Evolutionary conservation across 768 basidiomycete genomes (phyloP), one percentile per base, ranked within the genome.

Genomic region (Phanerochaete sordida): DNA sequence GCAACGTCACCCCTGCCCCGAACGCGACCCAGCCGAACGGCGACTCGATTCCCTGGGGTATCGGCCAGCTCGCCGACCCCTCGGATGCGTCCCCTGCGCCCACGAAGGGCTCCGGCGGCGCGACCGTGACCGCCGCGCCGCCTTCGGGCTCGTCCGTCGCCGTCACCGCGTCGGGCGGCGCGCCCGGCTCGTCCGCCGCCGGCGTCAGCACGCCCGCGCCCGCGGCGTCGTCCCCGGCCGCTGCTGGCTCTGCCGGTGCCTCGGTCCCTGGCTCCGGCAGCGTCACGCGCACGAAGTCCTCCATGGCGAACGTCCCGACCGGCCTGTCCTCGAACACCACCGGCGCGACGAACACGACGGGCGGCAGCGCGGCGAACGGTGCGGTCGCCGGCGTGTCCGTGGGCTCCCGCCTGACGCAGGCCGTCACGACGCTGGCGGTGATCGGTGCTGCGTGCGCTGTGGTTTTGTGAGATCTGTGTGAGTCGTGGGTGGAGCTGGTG

Each of bases 31-130:
- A 91, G 64, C 83, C 85, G 6, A 69, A 74, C 11, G 62, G 69
- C 26, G 33, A 62, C 0, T 39, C 71, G 15, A 85, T 91, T 46
- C 78, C 84, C 0, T 93, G 86, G 86, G 91, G 91, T 39, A 74
- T 62, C 9, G 91, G 90, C 44, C 66, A 73, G 7, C 81, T 93
- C 56, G 64, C 66, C 47, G 74, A 72, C 43, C 76, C 84, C 49
- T 69, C 82, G 12, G 70, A 74, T 12, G 72, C 71, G 9, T 57
- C 62, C 35, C 57, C 70, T n/a, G 50, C 74, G 4, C 68, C 69
- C 28, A 35, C 61, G 7, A 51, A 67, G 51, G 56, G 56, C 30
- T 23, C 56, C 26, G 44, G 39, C 15, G 62, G 59, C 30, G 30
- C 55, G 23, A 46, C 63, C 15, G 59, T 57, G 23, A 54, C 45